phyloP scores from a whole-genome alignment of 2,329 filamentous ascomycete species.

The Epichloe typhina region DNA sequence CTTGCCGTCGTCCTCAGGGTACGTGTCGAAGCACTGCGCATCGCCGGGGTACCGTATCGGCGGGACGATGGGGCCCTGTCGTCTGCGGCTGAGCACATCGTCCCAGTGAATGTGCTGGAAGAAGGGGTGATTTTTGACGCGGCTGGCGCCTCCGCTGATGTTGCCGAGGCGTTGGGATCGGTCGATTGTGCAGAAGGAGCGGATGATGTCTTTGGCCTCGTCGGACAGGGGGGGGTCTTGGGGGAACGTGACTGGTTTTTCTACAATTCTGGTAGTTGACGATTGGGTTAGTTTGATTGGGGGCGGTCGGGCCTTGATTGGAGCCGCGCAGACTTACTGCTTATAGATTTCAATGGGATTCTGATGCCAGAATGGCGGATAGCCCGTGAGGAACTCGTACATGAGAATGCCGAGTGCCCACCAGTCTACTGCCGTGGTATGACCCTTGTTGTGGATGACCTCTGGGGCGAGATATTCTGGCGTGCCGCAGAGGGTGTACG shows the following conservation, averaged over 20 bases:
- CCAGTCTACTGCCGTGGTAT: slow-evolving; percentile 69
- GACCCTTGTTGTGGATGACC: slow-evolving; percentile 72
- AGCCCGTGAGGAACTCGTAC: slow-evolving; percentile 74
- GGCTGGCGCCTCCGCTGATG: slow-evolving; percentile 57
- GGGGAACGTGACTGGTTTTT: slow-evolving; percentile 61
- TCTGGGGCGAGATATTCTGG: slow-evolving; percentile 76
- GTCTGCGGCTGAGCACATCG: slow-evolving; percentile 49
- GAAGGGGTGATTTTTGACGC: slow-evolving; percentile 65
- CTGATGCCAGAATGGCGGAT: slow-evolving; percentile 77
- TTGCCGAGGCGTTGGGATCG: slow-evolving; percentile 67
- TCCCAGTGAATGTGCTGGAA: slow-evolving; percentile 65
- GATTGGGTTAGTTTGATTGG: background rate
- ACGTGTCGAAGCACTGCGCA: slow-evolving; percentile 69
- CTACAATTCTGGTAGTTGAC: slow-evolving; percentile 48
- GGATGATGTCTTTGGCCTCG: slow-evolving; percentile 62
- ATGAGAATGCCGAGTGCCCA: slow-evolving; percentile 77
- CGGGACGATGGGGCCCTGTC: slow-evolving; percentile 61
- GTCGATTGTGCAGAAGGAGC: slow-evolving; percentile 64
- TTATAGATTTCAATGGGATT: slow-evolving; percentile 83
- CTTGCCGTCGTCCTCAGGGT: slow-evolving; percentile 60
- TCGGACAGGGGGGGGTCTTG: slow-evolving; percentile 48
- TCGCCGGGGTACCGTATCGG: slow-evolving; percentile 60
- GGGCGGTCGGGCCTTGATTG: too few relatives aligned
- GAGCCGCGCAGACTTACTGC: slow-evolving; percentile 34
- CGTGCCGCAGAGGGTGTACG: slow-evolving; percentile 72